Conservation (phyloP, 495 filamentous ascomycete species). For the Lasiosphaeriaceae sp. region DNA sequence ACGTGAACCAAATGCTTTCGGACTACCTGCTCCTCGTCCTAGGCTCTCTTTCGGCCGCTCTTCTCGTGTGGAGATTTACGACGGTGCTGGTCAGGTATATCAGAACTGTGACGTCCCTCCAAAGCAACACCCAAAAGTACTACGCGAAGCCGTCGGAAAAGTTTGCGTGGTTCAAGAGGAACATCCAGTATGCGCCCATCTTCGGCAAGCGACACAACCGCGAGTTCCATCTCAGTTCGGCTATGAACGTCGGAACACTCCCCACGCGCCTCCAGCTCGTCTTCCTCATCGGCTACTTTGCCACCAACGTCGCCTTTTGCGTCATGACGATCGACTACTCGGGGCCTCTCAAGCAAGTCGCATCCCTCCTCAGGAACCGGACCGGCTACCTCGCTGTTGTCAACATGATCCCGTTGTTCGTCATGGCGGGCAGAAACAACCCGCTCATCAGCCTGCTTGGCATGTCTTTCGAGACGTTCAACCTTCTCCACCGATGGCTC, state of each 20-base stretch:
- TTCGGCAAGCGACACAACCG: constrained; percentile 81
- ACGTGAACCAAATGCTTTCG: constrained; percentile 42
- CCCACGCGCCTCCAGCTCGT: constrained; percentile 81
- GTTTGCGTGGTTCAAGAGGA: constrained; percentile 72
- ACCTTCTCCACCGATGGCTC: constrained; percentile 75
- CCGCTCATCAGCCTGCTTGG: constrained; percentile 59
- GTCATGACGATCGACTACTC: constrained; percentile 66
- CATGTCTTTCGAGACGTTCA: constrained; percentile 74
- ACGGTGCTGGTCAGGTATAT: constrained; percentile 63
- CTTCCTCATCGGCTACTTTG: constrained; percentile 67
- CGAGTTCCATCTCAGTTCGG: constrained; percentile 79
- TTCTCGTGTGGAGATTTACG: constrained; percentile 44
- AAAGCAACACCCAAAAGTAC: constrained; percentile 60
- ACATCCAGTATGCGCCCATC: constrained; percentile 78
- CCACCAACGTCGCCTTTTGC: constrained; percentile 76
- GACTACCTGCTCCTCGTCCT: constrained; percentile 47
- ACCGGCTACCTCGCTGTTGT: constrained; percentile 71
- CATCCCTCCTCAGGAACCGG: constrained; percentile 59
- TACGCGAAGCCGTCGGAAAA: constrained; percentile 43
- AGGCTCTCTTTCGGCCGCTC: constrained; percentile 35
- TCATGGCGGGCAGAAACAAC: constrained; percentile 56
- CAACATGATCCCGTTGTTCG: constrained; percentile 67
- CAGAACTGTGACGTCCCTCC: constrained; percentile 66
- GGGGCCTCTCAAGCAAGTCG: constrained; percentile 36
- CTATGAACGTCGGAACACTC: constrained; percentile 84